Conservation (phyloP, 768 basidiomycete genomes). For the Naematelia aurantialba region DNA sequence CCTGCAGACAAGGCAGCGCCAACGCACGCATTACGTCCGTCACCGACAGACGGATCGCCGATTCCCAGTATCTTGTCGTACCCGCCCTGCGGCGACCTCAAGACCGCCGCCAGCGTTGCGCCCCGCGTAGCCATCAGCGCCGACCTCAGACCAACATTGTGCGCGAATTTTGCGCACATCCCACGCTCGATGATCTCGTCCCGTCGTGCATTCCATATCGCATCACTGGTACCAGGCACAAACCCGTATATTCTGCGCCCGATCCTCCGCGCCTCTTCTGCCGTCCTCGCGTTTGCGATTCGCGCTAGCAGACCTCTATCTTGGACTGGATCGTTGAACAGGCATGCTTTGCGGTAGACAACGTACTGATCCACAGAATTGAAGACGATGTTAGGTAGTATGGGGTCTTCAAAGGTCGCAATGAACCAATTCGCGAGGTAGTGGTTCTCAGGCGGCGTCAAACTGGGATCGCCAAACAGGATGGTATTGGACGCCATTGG, state of each 20-base stretch:
- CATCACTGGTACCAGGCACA: neutral
- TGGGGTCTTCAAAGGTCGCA: neutral
- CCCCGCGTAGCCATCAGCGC: neutral
- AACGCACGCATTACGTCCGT: neutral
- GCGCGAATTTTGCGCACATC: neutral
- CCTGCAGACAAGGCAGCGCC: neutral
- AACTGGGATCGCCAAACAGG: neutral
- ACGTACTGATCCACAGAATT: neutral
- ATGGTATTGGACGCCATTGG: neutral
- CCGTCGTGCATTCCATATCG: neutral
- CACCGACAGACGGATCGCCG: neutral
- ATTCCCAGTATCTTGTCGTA: neutral
- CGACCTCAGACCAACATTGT: neutral
- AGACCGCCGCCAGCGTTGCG: neutral
- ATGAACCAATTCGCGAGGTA: neutral
- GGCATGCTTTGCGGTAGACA: neutral
- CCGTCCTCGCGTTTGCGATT: neutral
- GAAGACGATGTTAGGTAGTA: neutral
- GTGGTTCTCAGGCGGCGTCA: neutral
- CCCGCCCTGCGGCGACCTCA: neutral
- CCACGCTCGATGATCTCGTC: neutral
- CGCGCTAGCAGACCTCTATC: neutral
- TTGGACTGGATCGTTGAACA: neutral
- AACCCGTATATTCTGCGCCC: neutral
- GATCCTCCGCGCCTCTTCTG: neutral